Evolutionary conservation across 805 yeast genomes (phyloP), one percentile per base, ranked within the genome.

Genomic region (Myxozyma neglecta): DNA sequence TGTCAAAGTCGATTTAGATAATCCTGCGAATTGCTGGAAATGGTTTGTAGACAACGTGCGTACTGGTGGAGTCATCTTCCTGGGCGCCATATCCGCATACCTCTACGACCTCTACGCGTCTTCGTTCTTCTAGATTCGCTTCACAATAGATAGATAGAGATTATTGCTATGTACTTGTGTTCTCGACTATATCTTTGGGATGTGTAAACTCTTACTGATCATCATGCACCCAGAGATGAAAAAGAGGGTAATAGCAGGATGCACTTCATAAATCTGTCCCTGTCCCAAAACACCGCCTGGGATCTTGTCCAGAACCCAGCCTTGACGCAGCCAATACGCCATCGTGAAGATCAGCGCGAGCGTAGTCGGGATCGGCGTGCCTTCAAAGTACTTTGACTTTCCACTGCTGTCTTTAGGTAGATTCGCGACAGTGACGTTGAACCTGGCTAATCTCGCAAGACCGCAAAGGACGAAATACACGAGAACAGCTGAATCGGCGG

Each of bases 291-390:
- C 67, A 1, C 97, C 96, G 32, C 85, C 83, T 6, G 96, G 93
- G 59, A 93, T 75, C 29, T 78, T 80, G 10, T 70, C 72, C 34
- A 70, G 73, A 54, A 73, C 74, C 72, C 69, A 66, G 48, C 77
- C 81, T 52, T 80, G 77, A 65, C 79, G 80, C 5, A 89, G 89
- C 70, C 87, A 81, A 60, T 76, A 77, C 2, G 90, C 89, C 90
- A 93, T 87, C 42, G 84, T 71, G 1, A 78, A 78, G 16, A 94
- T 97, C 73, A 93, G 80, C 53, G 82, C 77, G 68, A 94, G 79
- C 43, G 96, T 86, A 1, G 96, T 85, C 59, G 99, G 99, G 68
- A 94, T 91, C 10, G 99, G 99, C 56, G 94, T 83, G 3, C 99
- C 99, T 78, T 94, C 99, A 74, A 94, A 94, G 77, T 85, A 93